Conservation (phyloP, 805 yeast species). For the Metschnikowia amazonensis region DNA sequence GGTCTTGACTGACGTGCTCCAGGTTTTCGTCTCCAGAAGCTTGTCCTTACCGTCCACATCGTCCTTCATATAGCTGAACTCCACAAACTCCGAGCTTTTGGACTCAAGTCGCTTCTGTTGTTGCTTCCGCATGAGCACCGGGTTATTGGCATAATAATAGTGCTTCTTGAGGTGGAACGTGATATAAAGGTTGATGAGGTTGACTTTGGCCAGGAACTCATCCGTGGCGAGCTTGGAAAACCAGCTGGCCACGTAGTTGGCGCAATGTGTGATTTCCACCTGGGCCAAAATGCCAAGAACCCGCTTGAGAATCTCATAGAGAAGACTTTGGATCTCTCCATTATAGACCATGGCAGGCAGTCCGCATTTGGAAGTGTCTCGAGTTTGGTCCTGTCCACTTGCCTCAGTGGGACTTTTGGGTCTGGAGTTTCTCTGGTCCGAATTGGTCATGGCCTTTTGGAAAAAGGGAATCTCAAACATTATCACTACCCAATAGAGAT, state of each 20-base stretch:
- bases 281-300: constrained; percentile 65
- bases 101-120: constrained; percentile 8
- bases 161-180: constrained; percentile 68
- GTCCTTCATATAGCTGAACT: constrained; percentile 16
- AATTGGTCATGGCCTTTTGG: constrained; percentile 30
- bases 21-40: neutral
- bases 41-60: constrained; percentile 13
- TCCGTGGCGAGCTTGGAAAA: constrained; percentile 42
- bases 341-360: constrained; percentile 40
- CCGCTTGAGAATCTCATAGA: constrained; percentile 69
- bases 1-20: neutral
- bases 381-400: no score
- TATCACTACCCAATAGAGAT: constrained; percentile 58
- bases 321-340: constrained; percentile 50
- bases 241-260: constrained; percentile 52
- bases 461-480: constrained; percentile 67
- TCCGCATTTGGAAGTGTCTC: no score
- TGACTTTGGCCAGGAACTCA: constrained; percentile 53
- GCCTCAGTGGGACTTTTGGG: no score
- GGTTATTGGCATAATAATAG: constrained; percentile 36
- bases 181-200: constrained; percentile 68
- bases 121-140: constrained; percentile 12
- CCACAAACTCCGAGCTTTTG: constrained; percentile 7
- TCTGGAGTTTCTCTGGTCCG: no score
- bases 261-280: constrained; percentile 33